A percentile compares a stretch with the other conserved stretches of the same genome.
These are phyloP conservation scores for Diplodia mutila DNA, from an alignment of 2,329 filamentous ascomycete species.

Conservation along the genomic window DNA sequence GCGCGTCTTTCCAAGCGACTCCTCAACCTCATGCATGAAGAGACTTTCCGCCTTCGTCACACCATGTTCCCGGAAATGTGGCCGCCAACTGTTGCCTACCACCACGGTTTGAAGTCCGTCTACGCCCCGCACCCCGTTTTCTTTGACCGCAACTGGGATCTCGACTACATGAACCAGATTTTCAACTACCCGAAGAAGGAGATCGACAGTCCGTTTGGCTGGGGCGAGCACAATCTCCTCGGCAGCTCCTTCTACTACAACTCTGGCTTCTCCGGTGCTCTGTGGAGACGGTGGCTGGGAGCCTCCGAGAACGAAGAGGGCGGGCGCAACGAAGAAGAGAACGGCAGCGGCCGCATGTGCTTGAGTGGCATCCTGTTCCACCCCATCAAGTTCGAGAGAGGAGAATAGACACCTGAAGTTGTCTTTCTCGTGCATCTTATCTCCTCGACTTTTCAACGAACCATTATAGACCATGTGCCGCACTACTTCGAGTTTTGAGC, in stretches of 20 bases:
- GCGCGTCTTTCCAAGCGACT: conserved; percentile 72
- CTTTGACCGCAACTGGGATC: conserved; percentile 73
- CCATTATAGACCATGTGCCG: conserved; percentile 24
- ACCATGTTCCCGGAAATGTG: conserved; percentile 79
- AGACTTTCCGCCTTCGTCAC: conserved; percentile 73
- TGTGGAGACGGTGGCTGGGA: conserved; percentile 56
- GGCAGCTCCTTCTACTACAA: conserved; percentile 58
- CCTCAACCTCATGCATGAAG: conserved; percentile 76
- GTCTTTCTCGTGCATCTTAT: conserved; percentile 24
- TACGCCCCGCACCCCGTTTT: conserved; percentile 79
- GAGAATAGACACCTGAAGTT: conserved; percentile 31
- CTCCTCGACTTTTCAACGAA: conserved; percentile 13
- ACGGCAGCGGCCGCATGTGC: conserved; percentile 53
- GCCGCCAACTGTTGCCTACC: conserved; percentile 70
- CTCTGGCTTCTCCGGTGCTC: conserved; percentile 50
- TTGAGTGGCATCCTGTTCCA: conserved; percentile 51
- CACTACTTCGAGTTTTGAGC: conserved; percentile 14
- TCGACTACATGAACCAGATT: conserved; percentile 50
- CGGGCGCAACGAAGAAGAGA: conserved; percentile 47
- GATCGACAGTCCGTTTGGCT: conserved; percentile 53
- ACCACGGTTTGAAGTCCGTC: conserved; percentile 79
- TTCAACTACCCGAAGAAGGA: conserved; percentile 54
- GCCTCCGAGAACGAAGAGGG: conserved; percentile 51
- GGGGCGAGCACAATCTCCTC: conserved; percentile 57
- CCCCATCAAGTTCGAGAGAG: conserved; percentile 54